Evolutionary conservation across 2,329 filamentous ascomycete genomes (phyloP).

Genomic region (Monilinia polystroma): DNA sequence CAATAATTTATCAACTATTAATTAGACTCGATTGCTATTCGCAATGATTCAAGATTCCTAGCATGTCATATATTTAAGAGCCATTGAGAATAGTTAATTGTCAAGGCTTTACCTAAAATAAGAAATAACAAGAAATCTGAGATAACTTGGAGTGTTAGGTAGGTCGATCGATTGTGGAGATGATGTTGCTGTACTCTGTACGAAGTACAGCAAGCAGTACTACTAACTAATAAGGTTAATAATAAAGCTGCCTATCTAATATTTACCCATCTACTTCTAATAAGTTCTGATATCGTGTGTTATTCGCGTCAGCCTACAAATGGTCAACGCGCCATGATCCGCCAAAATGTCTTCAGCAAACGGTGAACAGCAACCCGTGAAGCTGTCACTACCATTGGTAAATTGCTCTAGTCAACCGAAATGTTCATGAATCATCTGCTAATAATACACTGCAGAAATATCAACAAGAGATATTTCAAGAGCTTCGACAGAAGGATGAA

Average conservation of each 20-base stretch:
- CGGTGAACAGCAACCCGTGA: constrained; percentile 65
- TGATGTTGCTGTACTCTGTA: too few species aligned
- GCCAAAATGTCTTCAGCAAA: constrained; percentile 39
- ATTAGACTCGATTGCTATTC: background rate
- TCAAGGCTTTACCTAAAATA: background rate
- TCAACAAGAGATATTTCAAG: constrained; percentile 92
- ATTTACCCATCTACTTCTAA: too few species aligned
- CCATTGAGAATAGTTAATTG: background rate
- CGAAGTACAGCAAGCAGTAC: background rate
- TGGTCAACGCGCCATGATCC: constrained; percentile 30
- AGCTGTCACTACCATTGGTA: constrained; percentile 76
- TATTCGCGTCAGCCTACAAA: constrained; percentile 12
- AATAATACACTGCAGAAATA: constrained; percentile 60
- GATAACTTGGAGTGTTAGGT: background rate
- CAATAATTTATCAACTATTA: background rate
- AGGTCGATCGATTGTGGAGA: background rate
- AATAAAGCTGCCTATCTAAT: background rate
- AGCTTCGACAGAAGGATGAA: constrained; percentile 87
- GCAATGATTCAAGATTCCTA: background rate
- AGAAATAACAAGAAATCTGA: background rate
- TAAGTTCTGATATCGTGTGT: constrained; percentile 15
- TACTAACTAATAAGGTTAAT: background rate
- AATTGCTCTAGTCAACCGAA: background rate
- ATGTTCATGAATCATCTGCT: constrained; percentile 18
- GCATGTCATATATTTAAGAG: background rate